phyloP scores from a whole-genome alignment of 805 yeast genomes.

The Dipodascus geniculatus region DNA sequence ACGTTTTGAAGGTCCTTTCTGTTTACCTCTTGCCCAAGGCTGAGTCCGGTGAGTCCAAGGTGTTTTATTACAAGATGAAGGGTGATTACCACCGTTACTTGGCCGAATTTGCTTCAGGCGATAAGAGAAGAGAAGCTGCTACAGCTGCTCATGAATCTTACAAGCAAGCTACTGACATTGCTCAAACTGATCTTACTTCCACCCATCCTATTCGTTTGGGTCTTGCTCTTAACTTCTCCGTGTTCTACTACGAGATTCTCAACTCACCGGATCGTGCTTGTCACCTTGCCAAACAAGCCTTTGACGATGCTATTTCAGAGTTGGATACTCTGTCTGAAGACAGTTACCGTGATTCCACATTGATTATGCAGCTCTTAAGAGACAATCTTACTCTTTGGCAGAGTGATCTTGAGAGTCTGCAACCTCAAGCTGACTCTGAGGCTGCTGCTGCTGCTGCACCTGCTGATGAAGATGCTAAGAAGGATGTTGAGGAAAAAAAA shows the following conservation, averaged over 20 bases:
- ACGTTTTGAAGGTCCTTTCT: slow-evolving; percentile 78
- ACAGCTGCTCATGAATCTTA: slow-evolving; percentile 91
- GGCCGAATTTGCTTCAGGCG: slow-evolving; percentile 93
- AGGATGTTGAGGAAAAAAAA: slow-evolving; percentile 3
- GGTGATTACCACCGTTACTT: slow-evolving; percentile 99
- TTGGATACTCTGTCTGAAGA: slow-evolving; percentile 95
- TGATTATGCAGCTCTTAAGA: slow-evolving; percentile 96
- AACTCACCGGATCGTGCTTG: slow-evolving; percentile 98
- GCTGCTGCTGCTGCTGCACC: slow-evolving; percentile 11
- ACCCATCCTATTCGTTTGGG: slow-evolving; percentile 99
- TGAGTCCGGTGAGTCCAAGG: slow-evolving; percentile 96
- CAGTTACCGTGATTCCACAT: slow-evolving; percentile 94
- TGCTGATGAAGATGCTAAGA: slow-evolving; percentile 10
- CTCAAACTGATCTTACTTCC: slow-evolving; percentile 96
- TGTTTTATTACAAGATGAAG: slow-evolving; percentile 97
- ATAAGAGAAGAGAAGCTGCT: slow-evolving; percentile 90
- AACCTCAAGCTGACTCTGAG: slow-evolving; percentile 9
- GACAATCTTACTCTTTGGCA: slow-evolving; percentile 96
- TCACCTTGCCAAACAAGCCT: slow-evolving; percentile 97
- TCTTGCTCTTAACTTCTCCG: slow-evolving; percentile 94
- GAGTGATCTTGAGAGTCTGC: slow-evolving; percentile 42
- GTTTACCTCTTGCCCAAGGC: slow-evolving; percentile 90
- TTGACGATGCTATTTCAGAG: slow-evolving; percentile 98
- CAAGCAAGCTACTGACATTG: slow-evolving; percentile 94
- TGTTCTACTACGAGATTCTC: slow-evolving; percentile 94